phyloP scores from a whole-genome alignment of 2,329 filamentous ascomycete species.

The Colletotrichum lupini region DNA sequence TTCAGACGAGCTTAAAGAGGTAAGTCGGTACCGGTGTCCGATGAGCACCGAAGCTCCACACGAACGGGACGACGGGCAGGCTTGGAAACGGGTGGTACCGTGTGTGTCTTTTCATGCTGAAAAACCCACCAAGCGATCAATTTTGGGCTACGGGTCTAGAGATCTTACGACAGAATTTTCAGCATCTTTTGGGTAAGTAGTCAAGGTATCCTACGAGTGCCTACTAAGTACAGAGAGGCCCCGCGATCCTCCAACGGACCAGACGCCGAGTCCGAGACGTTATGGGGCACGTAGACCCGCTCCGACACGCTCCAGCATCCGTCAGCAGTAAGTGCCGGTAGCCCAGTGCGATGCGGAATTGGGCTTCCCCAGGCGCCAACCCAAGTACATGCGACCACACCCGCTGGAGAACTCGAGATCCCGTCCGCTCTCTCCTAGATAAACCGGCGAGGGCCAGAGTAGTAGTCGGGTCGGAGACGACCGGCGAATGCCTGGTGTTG shows the following conservation, averaged over 20 bases:
- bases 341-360: neutral
- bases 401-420: constrained; percentile 34
- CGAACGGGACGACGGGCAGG: too few relatives aligned
- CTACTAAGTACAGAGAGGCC: neutral
- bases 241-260: neutral
- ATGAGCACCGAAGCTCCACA: neutral
- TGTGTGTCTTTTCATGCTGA: neutral
- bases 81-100: neutral
- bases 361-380: rapidly evolving
- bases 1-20: neutral
- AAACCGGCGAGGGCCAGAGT: constrained; percentile 34
- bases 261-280: neutral
- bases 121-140: neutral
- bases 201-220: neutral
- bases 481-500: constrained; percentile 33
- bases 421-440: constrained; percentile 35
- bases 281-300: neutral
- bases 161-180: neutral
- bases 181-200: neutral
- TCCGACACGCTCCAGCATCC: neutral
- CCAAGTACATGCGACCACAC: constrained; percentile 30
- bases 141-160: neutral
- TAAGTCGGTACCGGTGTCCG: neutral
- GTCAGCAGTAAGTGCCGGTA: neutral
- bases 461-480: constrained; percentile 35